A percentile compares a stretch with the other conserved stretches of the same genome.
phyloP scores from a whole-genome alignment of 2,329 filamentous ascomycete species.

The Claviceps capensis region DNA sequence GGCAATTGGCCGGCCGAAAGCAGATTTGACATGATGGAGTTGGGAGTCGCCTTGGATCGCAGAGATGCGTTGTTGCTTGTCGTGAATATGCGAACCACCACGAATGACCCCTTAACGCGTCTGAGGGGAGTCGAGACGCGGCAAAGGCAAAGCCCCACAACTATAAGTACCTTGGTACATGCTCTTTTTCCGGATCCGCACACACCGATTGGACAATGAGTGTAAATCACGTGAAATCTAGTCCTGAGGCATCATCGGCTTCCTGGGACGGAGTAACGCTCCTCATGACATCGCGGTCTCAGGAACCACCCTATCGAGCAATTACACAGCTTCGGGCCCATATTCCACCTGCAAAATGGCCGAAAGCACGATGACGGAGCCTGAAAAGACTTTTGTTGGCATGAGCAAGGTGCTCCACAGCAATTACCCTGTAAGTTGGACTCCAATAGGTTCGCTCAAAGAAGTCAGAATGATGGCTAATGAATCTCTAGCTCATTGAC shows the following conservation, averaged over 20 bases:
- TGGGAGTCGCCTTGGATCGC: neutral
- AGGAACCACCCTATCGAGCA: constrained; percentile 1
- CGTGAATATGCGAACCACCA: neutral
- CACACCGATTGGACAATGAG: neutral
- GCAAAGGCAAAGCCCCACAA: neutral
- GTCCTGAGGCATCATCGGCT: constrained; percentile 17
- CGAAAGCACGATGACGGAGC: constrained; percentile 24
- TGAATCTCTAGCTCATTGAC: constrained; percentile 71
- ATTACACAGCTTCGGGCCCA: constrained; percentile 13
- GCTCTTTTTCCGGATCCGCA: neutral
- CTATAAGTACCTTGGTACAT: neutral
- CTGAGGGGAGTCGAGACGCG: constrained; percentile 3
- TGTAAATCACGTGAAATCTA: constrained; percentile 15
- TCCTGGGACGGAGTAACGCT: constrained; percentile 9
- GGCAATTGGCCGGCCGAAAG: constrained; percentile 8
- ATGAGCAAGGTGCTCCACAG: constrained; percentile 63
- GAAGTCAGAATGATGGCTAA: constrained; percentile 7
- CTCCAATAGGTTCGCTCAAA: constrained; percentile 11
- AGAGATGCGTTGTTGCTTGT: neutral
- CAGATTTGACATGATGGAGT: constrained; percentile 12
- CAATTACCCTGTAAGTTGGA: constrained; percentile 66
- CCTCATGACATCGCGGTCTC: constrained; percentile 6
- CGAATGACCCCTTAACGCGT: neutral
- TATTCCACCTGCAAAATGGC: constrained; percentile 21
- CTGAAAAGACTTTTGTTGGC: constrained; percentile 21